Percentiles rank a stretch among this genome's conserved stretches.
Conservation (phyloP, 2,329 filamentous ascomycete species). For the Scorias spongiosa region DNA sequence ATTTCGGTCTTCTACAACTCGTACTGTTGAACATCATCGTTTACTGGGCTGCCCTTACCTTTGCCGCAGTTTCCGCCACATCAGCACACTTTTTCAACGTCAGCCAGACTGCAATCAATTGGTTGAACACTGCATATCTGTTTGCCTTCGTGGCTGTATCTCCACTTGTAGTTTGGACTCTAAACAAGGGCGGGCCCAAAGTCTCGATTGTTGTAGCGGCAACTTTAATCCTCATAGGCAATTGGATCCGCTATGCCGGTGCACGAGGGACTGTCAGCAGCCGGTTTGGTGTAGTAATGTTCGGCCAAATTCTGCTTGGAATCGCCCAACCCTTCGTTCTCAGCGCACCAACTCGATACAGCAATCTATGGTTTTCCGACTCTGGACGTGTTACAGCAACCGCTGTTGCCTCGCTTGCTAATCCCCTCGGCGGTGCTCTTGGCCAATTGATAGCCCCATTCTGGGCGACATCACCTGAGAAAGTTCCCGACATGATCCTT, state of each 20-base stretch:
- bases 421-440: conserved; percentile 77
- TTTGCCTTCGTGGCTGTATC: conserved; percentile 65
- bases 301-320: conserved; percentile 81
- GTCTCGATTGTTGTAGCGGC: conserved; percentile 60
- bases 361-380: conserved; percentile 86
- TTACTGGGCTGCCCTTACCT: conserved; percentile 96
- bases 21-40: conserved; percentile 83
- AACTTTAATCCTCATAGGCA: conserved; percentile 61
- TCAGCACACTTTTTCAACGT: conserved; percentile 64
- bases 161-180: conserved; percentile 57
- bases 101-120: conserved; percentile 67
- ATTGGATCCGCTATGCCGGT: conserved; percentile 52
- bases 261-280: conserved; percentile 27
- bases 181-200: conserved; percentile 66
- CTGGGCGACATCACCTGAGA: conserved; percentile 46
- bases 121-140: conserved; percentile 77
- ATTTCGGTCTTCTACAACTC: conserved; percentile 73
- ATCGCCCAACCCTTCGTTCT: conserved; percentile 86
- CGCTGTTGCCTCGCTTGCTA: conserved; percentile 69
- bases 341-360: conserved; percentile 76
- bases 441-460: conserved; percentile 77
- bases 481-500: conserved; percentile 69
- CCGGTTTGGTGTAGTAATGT: conserved; percentile 63
- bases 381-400: conserved; percentile 74
- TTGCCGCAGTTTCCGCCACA: conserved; percentile 64